phyloP scores from a whole-genome alignment of 441 rosid genomes.

The Corymbia calophylla region DNA sequence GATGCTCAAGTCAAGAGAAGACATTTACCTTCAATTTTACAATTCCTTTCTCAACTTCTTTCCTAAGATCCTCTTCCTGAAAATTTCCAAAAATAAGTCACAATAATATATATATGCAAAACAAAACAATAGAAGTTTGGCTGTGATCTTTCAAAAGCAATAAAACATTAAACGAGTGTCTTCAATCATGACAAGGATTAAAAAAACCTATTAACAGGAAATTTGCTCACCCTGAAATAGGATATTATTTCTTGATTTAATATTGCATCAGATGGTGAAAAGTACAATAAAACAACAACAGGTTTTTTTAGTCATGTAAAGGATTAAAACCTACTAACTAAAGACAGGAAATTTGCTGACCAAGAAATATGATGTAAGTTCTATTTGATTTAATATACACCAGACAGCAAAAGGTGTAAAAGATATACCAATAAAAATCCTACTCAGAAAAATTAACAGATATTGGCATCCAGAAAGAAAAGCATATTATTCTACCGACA shows the following conservation, averaged over 20 bases:
- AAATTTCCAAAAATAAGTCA: constrained; percentile 1
- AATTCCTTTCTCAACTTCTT: constrained; percentile 63
- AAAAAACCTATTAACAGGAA: not conserved
- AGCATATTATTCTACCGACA: not conserved
- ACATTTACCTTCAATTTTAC: constrained; percentile 58
- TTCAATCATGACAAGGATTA: not conserved
- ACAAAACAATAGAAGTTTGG: not conserved
- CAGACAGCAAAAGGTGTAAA: not conserved
- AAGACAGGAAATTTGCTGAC: not conserved
- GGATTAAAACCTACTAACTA: not conserved
- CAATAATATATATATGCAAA: not conserved
- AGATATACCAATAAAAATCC: not conserved
- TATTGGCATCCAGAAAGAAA: not conserved
- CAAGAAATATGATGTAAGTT: not conserved
- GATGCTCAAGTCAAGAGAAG: not conserved
- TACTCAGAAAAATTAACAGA: not conserved
- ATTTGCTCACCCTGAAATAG: not conserved
- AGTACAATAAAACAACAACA: not conserved
- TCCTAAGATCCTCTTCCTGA: constrained; percentile 74
- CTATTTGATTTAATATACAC: not conserved
- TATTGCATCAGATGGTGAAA: not conserved
- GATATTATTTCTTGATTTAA: not conserved
- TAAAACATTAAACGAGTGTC: not conserved
- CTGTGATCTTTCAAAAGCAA: not conserved
- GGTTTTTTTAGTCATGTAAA: not conserved